phyloP scores from a whole-genome alignment of 2,329 filamentous ascomycete species.

The Pseudonectria buxi region DNA sequence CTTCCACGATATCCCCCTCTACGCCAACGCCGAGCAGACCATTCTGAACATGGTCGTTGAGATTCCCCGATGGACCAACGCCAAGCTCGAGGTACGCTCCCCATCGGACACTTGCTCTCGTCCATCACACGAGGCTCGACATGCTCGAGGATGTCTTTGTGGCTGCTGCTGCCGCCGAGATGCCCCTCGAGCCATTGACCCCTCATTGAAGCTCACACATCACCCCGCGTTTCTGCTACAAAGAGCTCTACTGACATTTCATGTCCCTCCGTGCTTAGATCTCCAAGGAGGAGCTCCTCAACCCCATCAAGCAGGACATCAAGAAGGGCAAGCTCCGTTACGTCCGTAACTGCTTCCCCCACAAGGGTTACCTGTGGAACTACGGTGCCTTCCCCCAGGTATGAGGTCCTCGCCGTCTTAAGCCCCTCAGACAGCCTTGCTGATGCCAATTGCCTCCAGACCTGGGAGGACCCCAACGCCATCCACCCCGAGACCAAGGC shows the following conservation, averaged over 20 bases:
- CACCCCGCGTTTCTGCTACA: too few relatives aligned
- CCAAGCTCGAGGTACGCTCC: slow-evolving; percentile 86
- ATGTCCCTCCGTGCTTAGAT: slow-evolving; percentile 53
- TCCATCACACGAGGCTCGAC: too few relatives aligned
- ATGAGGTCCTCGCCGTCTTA: slow-evolving; percentile 26
- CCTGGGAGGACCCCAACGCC: slow-evolving; percentile 97
- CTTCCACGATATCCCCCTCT: slow-evolving; percentile 98
- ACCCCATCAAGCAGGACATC: slow-evolving; percentile 98
- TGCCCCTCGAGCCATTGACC: slow-evolving; percentile 2
- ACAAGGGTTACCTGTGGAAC: slow-evolving; percentile 99
- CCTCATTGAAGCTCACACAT: background rate
- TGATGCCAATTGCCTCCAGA: slow-evolving; percentile 46
- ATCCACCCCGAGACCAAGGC: slow-evolving; percentile 98
- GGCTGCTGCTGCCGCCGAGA: too few relatives aligned
- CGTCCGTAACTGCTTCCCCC: slow-evolving; percentile 99
- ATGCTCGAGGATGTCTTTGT: too few relatives aligned
- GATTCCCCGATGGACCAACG: slow-evolving; percentile 99
- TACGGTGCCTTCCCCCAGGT: slow-evolving; percentile 99
- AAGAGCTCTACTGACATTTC: slow-evolving; percentile 14
- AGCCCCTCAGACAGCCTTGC: slow-evolving; percentile 5
- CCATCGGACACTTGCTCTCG: background rate
- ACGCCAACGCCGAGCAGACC: slow-evolving; percentile 91
- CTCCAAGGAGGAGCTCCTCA: slow-evolving; percentile 96
- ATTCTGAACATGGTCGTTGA: slow-evolving; percentile 99
- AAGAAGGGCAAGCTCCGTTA: slow-evolving; percentile 99